phyloP scores from a whole-genome alignment of 768 basidiomycete species.

The Dacryopinax spathularia region DNA sequence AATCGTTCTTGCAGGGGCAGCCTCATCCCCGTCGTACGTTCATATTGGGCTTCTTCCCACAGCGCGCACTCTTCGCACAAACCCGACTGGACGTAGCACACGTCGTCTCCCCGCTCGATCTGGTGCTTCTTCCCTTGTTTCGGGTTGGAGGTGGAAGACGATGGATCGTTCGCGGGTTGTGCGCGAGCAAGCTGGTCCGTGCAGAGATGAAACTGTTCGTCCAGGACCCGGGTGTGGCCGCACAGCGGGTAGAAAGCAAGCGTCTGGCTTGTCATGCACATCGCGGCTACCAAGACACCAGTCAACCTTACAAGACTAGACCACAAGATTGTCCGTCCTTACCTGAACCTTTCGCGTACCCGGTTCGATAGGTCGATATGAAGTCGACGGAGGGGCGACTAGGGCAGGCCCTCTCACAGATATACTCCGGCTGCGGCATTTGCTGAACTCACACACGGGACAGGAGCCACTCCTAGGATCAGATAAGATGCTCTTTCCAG shows the following conservation, averaged over 20 bases:
- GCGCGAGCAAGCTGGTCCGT: neutral
- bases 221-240: neutral
- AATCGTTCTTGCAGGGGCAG: neutral
- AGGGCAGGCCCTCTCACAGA: too few relatives aligned
- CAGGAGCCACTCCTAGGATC: too few relatives aligned
- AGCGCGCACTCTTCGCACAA: neutral
- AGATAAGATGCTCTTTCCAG: too few relatives aligned
- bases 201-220: neutral
- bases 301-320: too few relatives aligned
- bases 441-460: too few relatives aligned
- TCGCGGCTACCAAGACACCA: too few relatives aligned
- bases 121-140: neutral
- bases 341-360: too few relatives aligned
- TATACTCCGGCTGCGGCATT: too few relatives aligned
- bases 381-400: too few relatives aligned
- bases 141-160: neutral
- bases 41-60: neutral
- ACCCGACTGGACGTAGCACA: neutral
- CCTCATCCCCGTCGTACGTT: neutral
- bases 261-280: slow-evolving; percentile 2
- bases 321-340: too few relatives aligned
- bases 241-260: neutral
- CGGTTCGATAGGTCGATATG: too few relatives aligned
- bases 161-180: neutral
- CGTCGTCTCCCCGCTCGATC: neutral